These are phyloP conservation scores for Trametes villosa DNA, from an alignment of 768 basidiomycete species.

Conservation along the genomic window DNA sequence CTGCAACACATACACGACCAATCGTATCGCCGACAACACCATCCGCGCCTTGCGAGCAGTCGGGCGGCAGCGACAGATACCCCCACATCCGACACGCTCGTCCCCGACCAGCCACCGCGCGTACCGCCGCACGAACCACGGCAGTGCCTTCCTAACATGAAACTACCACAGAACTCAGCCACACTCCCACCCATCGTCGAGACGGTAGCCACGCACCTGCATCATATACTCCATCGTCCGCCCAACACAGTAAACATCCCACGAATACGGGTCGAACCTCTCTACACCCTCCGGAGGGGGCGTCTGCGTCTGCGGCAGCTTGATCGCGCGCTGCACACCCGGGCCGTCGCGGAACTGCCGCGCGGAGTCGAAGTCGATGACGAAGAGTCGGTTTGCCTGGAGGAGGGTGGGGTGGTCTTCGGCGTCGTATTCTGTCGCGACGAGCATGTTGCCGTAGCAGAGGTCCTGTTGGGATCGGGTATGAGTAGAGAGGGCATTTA, in stretches of 20 bases:
- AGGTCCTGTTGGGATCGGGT: neutral
- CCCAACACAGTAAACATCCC: conserved; percentile 14
- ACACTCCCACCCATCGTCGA: too few species aligned
- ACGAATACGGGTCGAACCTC: conserved; percentile 13
- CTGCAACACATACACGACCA: neutral
- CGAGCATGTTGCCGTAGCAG: neutral
- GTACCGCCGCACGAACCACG: neutral
- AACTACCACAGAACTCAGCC: neutral
- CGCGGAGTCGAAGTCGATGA: conserved; percentile 14
- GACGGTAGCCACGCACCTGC: neutral
- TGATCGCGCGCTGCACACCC: neutral
- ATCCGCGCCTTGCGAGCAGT: neutral
- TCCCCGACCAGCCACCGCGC: conserved; percentile 3
- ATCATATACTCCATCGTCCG: neutral
- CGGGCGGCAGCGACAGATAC: conserved; percentile 3
- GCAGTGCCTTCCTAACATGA: neutral
- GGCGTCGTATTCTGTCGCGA: neutral
- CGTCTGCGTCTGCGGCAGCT: neutral
- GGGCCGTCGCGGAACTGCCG: neutral
- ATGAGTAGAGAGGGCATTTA: neutral
- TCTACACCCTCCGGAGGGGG: neutral
- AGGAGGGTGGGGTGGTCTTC: neutral
- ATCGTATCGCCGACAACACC: neutral
- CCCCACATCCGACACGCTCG: neutral
- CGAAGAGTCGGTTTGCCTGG: neutral